Evolutionary conservation across 768 basidiomycete genomes (phyloP).

Genomic region (Cystobasidium tubakii): DNA sequence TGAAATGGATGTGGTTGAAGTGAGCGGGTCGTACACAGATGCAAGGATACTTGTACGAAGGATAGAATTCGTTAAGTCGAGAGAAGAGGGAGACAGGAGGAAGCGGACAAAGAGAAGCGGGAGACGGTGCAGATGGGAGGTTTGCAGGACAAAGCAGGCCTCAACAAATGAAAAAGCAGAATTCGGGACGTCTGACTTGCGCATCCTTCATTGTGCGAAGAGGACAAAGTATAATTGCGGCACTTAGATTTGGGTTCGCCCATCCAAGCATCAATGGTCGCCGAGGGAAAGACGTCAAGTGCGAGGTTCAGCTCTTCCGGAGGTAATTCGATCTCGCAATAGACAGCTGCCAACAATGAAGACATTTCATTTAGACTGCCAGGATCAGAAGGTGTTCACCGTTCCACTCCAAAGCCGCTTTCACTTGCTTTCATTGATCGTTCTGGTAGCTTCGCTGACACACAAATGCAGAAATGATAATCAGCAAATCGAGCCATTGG

Average conservation of each 20-base stretch:
- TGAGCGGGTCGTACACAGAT: background rate
- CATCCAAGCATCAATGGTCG: background rate
- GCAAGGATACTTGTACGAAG: background rate
- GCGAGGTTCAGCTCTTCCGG: background rate
- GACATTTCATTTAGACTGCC: no score
- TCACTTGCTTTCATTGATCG: background rate
- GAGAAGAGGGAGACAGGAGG: background rate
- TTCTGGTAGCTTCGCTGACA: background rate
- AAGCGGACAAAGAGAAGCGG: background rate
- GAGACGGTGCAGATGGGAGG: no score
- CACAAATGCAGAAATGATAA: background rate
- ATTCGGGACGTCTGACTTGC: no score
- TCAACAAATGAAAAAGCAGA: no score
- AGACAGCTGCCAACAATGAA: background rate
- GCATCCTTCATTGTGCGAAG: background rate
- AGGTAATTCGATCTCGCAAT: slow-evolving; percentile 1
- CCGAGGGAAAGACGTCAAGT: background rate
- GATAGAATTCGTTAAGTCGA: background rate
- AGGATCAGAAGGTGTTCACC: no score
- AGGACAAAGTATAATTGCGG: background rate
- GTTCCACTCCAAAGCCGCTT: background rate
- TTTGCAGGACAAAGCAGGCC: no score
- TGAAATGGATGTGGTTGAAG: background rate
- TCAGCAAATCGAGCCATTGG: background rate
- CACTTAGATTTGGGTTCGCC: background rate